Evolutionary conservation across 225 moss, liverwort and hornwort genomes (phyloP), one percentile per base, ranked within the genome.

Genomic region (Rhytidiadelphus loreus): DNA sequence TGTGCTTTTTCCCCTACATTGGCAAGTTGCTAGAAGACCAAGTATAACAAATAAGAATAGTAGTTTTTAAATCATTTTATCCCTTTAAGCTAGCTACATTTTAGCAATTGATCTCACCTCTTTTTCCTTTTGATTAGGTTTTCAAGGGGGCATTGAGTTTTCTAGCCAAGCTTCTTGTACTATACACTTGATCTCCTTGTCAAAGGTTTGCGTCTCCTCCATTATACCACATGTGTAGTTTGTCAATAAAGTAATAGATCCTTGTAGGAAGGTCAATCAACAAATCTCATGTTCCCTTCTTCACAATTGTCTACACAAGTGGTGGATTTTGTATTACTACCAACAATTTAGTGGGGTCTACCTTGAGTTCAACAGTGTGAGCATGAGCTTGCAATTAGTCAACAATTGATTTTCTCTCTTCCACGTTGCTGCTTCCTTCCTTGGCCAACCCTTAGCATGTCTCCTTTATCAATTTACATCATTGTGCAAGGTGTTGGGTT

Each of bases 251-350:
- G 6, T 72, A 3, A 46, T 46, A 18, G 46, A 30, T 46, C 4
- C 19, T 46, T 46, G 18, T 0, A 72, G 1, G 2, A 44, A 0
- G 10, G 72, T 44, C 44, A 44, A 72, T 28, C 0, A 0, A 3
- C 1, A 43, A 28, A 44, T 2, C 0, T 17, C 16, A 43, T 7
- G 2, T 70, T 70, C 1, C 9, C 6, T 72, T 29, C 16, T 72
- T 72, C 0, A 29, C 17, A 72, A 17, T 8, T 29, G 17, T 17
- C 2, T 17, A 17, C 0, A 0, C 29, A 72, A 28, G 11, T 29
- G 0, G 72, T 0, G 0, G 11, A 44, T 41, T 2, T 0, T 10
- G 0, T 17, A 10, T 29, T 41, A 2, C 16, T 5, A 43, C 16
- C 25, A 71, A 71, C 1, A 41, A 20, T 70, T 41, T 25, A 15